Conservation (phyloP, 345 rosid genomes). For the Geranium brycei region DNA sequence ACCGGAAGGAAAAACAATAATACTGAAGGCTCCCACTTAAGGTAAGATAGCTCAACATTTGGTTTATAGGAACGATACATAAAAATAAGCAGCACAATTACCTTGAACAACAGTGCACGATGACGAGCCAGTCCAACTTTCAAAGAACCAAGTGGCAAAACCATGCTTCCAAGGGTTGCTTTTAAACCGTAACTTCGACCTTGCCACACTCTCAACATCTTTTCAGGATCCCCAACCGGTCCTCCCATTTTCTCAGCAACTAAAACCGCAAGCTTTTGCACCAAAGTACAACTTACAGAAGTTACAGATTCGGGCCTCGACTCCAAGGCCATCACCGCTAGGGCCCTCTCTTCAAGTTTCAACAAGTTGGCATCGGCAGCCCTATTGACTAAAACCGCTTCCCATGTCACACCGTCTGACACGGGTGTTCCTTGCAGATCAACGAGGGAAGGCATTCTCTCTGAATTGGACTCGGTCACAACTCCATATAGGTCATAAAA, state of each 20-base stretch:
- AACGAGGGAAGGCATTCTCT: slow-evolving; percentile 71
- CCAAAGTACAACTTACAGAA: slow-evolving; percentile 35
- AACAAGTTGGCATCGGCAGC: slow-evolving; percentile 59
- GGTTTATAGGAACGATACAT: too few relatives aligned
- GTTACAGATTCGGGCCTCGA: slow-evolving; percentile 41
- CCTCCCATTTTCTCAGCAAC: slow-evolving; percentile 93
- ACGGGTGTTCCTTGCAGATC: slow-evolving; percentile 74
- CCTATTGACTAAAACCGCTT: slow-evolving; percentile 79
- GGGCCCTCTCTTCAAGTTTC: slow-evolving; percentile 67
- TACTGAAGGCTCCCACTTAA: too few relatives aligned
- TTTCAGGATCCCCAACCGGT: slow-evolving; percentile 63
- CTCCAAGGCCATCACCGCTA: slow-evolving; percentile 37
- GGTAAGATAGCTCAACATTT: too few relatives aligned
- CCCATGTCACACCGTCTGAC: slow-evolving; percentile 54
- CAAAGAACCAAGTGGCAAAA: slow-evolving; percentile 81
- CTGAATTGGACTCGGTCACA: slow-evolving; percentile 34
- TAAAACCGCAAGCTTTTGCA: slow-evolving; percentile 55
- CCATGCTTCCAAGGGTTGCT: slow-evolving; percentile 70
- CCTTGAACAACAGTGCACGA: slow-evolving; percentile 92
- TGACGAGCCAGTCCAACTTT: slow-evolving; percentile 93
- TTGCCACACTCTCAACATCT: slow-evolving; percentile 58
- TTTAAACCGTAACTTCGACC: slow-evolving; percentile 65
- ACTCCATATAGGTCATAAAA: slow-evolving; percentile 80
- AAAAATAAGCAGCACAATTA: slow-evolving; percentile 9
- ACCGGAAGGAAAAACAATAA: too few relatives aligned